Base-by-base conservation (phyloP, 2,329 filamentous ascomycete species). In the Alternaria sp. region DNA sequence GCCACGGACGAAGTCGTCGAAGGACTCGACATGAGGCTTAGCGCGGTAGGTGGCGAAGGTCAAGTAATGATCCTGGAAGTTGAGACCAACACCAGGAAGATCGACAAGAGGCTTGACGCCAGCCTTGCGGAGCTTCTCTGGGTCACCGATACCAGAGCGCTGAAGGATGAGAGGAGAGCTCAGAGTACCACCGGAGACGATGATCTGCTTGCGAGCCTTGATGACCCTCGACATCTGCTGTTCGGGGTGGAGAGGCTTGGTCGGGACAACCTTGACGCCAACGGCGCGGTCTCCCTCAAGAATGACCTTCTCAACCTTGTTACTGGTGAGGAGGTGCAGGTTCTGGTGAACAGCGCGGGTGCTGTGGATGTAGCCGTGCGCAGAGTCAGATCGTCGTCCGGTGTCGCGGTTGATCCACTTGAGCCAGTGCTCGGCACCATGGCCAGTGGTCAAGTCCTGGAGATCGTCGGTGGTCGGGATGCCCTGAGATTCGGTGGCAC, bases 361-460 rank as follows among this genome's bases (percentile, higher is more conserved):
- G 57, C 89, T 88, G 79, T 95, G 92, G 63, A 95, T 84, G 70
- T 94, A 94, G 3, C 88, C 91, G 72, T 93, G 91, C 7, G 91
- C 91, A 57, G 89, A 90, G 80, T 94, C 91, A 63, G 89, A 91
- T 61, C 91, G 90, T 54, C 91, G 88, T 47, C 91, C 91, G 73
- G 86, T 88, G 78, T 88, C 78, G 15, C 77, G 86, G 73, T 94
- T 93, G 80, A 94, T 93, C 91, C 91, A 94, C 80, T 94, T 93
- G 59, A 94, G 82, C 91, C 91, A 94, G 68, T 93, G 91, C 80
- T 93, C 91, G 49, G 91, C 91, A 66, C 91, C 91, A 49, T 86
- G 84, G 77, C 81, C 89, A 1, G 89, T 91, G 26, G 81, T 82
- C 56, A 93, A 81, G 72, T 94, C 91, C 76, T 94, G 89, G 4